Base-by-base conservation (phyloP, 2,329 filamentous ascomycete genomes). In the Leptographium procerum region DNA sequence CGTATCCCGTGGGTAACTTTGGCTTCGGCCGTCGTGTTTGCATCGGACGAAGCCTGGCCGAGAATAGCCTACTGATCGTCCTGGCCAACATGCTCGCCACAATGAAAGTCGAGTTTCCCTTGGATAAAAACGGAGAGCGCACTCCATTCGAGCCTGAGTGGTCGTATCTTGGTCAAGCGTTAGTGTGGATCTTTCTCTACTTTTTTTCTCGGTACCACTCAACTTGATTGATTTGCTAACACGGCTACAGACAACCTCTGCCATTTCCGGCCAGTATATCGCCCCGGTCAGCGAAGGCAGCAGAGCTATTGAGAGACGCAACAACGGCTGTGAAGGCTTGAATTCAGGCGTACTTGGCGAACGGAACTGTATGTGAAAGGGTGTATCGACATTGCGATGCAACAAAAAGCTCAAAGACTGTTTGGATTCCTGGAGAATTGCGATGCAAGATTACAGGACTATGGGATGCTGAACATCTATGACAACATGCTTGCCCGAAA, bases 11-110 rank as follows among this genome's bases (percentile, higher is more conserved):
- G 9, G 68, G 68, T 0, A 64, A 66, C 13, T 84, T 81, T 57
- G 80, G 81, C 22, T 77, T 75, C 10, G 81, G 81, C 1, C 71
- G 80, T 7, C 72, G 82, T 26, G 74, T 83, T 51, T 85, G 82
- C 65, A 79, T 77, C 3, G 82, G 81, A 0, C 77, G 80, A 28
- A 76, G 81, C 56, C 70, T 84, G 4, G 78, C 78, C 0, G 74
- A 78, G 57, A 72, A 73, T 5, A 73, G 70, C 13, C 61, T 81
- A 13, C 78, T 76, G 61, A 68, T 81, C 10, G 71, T 67, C 9
- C 72, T 80, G 36, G 71, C 77, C 5, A 70, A 74, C 5, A 69
- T 81, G 36, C 65, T 80, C 29, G 79, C 77, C 73, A 74, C 72
- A 0, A 78, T 76, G 31, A 63, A 70, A 14, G 61, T 71, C 52